phyloP scores from a whole-genome alignment of 2,329 filamentous ascomycete genomes.

The Capronia coronata region DNA sequence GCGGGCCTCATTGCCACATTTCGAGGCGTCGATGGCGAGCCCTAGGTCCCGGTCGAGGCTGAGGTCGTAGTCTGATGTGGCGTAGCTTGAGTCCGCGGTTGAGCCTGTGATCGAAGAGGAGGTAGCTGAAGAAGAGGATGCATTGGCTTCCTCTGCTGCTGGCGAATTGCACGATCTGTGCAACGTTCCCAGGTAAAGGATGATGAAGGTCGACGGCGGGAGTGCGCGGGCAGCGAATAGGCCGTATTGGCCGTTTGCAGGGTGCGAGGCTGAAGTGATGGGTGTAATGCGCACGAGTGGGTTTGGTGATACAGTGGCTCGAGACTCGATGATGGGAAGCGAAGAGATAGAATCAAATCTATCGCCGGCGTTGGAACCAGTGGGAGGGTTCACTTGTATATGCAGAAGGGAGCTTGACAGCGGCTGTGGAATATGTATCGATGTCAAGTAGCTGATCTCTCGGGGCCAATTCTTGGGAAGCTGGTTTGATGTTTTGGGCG shows the following conservation, averaged over 20 bases:
- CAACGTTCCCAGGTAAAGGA: constrained; percentile 46
- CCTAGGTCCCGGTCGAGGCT: constrained; percentile 45
- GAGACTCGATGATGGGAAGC: constrained; percentile 7
- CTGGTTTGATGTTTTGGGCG: neutral
- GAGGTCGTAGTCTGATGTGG: constrained; percentile 46
- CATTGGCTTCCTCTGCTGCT: neutral
- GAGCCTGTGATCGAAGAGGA: constrained; percentile 28
- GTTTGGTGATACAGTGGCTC: constrained; percentile 1
- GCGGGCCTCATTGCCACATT: constrained; percentile 46
- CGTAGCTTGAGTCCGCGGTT: constrained; percentile 33
- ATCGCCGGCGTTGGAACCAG: neutral
- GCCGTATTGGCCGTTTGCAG: constrained; percentile 43
- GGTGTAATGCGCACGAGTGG: constrained; percentile 38
- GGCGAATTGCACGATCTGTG: constrained; percentile 32
- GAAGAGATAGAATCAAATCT: neutral
- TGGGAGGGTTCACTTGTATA: neutral
- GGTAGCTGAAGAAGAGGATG: neutral
- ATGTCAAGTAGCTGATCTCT: constrained; percentile 15
- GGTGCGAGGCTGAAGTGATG: constrained; percentile 40
- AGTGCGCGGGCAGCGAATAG: constrained; percentile 43
- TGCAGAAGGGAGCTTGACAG: constrained; percentile 4
- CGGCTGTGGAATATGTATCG: constrained; percentile 27
- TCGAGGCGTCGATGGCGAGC: constrained; percentile 45
- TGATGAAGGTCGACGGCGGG: constrained; percentile 41
- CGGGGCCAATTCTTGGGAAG: constrained; percentile 24